phyloP scores from a whole-genome alignment of 108 stramenopile genomes.

The Discostella pseudostelligera region DNA sequence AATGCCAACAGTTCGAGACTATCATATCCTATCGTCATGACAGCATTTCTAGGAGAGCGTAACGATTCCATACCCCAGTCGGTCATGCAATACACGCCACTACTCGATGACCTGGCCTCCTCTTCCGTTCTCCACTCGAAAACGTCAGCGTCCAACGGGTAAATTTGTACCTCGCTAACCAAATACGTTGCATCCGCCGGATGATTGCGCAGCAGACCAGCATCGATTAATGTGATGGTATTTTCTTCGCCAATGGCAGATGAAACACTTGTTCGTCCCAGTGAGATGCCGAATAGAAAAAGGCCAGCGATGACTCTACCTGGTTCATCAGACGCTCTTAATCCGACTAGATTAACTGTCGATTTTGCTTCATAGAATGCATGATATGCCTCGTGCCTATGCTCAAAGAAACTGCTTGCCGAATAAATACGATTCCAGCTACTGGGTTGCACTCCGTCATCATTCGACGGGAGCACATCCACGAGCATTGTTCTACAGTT shows the following conservation, averaged over 20 bases:
- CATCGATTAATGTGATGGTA: constrained; percentile 12
- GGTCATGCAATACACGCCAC: constrained; percentile 20
- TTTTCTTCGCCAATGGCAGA: constrained; percentile 12
- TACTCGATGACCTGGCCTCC: not conserved
- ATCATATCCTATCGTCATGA: constrained; percentile 45
- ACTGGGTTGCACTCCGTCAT: not conserved
- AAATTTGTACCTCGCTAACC: constrained; percentile 33
- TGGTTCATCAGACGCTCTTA: not conserved
- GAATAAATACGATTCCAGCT: constrained; percentile 18
- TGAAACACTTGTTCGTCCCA: not conserved
- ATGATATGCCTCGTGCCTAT: constrained; percentile 17
- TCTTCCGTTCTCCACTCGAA: not conserved
- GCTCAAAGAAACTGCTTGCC: constrained; percentile 32
- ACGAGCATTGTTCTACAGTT: constrained; percentile 11
- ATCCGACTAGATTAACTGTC: constrained; percentile 8
- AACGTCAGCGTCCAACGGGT: constrained; percentile 14
- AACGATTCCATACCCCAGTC: constrained; percentile 39
- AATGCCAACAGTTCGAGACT: constrained; percentile 36
- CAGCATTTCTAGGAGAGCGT: constrained; percentile 24
- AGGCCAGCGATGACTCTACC: too few species aligned
- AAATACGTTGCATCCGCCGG: constrained; percentile 3
- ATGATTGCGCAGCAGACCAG: constrained; percentile 6
- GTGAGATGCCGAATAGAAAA: constrained; percentile 16
- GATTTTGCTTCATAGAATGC: not conserved
- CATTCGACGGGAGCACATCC: constrained; percentile 3